Evolutionary conservation across 176 grass and related monocot species (phyloP).

Genomic region (Bromus sterilis): DNA sequence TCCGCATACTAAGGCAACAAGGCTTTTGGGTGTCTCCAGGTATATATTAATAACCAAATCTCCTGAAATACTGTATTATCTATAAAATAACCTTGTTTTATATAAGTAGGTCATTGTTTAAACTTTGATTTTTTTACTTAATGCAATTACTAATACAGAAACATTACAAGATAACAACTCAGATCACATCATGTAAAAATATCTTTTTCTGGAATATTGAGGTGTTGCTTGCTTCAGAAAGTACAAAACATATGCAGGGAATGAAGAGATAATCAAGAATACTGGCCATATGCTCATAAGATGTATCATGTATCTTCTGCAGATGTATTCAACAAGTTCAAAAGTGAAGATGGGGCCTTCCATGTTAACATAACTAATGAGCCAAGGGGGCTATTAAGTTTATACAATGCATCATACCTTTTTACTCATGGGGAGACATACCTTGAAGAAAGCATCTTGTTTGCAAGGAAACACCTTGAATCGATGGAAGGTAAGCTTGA

Average conservation of each 20-base stretch:
- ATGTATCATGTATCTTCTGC: background rate
- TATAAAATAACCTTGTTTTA: background rate
- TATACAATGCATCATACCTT: slow-evolving; percentile 30
- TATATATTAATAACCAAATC: background rate
- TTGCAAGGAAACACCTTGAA: slow-evolving; percentile 4
- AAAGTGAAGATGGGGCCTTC: background rate
- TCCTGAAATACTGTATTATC: background rate
- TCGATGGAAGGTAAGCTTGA: background rate
- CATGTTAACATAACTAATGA: background rate
- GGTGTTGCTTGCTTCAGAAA: background rate
- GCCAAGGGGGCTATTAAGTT: slow-evolving; percentile 19
- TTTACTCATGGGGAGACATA: slow-evolving; percentile 12
- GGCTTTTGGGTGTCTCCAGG: slow-evolving; percentile 34
- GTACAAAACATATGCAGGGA: background rate
- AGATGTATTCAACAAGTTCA: slow-evolving; percentile 30
- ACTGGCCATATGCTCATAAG: background rate
- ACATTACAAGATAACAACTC: background rate
- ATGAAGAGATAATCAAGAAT: background rate
- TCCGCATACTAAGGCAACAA: slow-evolving; percentile 22
- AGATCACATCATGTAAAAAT: background rate
- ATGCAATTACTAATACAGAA: background rate
- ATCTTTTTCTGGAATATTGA: background rate
- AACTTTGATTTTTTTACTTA: background rate
- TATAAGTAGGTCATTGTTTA: background rate
- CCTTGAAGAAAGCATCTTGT: slow-evolving; percentile 9